Percentiles rank a stretch among this genome's conserved stretches.
Evolutionary conservation across 2,329 filamentous ascomycete genomes (phyloP).

Genomic region (Pseudogymnoascus sp.): DNA sequence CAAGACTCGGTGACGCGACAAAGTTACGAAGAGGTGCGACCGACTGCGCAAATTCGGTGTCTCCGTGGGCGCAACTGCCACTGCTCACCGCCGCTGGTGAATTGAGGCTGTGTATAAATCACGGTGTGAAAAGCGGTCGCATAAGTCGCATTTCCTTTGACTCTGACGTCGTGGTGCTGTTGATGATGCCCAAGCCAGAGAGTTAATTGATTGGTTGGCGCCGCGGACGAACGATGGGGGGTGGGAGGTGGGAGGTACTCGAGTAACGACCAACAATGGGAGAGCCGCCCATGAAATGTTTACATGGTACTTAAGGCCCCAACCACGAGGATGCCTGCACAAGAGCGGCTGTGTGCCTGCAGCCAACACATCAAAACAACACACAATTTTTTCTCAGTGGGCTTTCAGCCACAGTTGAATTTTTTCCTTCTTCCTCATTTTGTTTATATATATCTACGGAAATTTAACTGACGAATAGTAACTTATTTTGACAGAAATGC

Average conservation of each 20-base stretch:
- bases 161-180: conserved; percentile 9
- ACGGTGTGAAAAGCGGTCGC: conserved; percentile 8
- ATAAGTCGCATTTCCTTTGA: conserved; percentile 8
- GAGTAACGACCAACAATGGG: not conserved
- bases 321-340: not conserved
- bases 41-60: conserved; percentile 3
- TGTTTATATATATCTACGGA: not conserved
- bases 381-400: not conserved
- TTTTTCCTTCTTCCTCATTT: not conserved
- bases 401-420: not conserved
- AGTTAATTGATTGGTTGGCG: conserved; percentile 7
- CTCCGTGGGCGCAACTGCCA: conserved; percentile 6
- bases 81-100: conserved; percentile 3
- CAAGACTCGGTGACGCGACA: conserved; percentile 4
- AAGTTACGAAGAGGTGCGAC: not conserved
- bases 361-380: conserved; percentile 8
- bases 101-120: conserved; percentile 8
- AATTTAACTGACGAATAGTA: not conserved
- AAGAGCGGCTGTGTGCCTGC: not conserved
- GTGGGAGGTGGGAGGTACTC: not conserved
- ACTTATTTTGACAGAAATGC: not conserved
- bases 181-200: conserved; percentile 8
- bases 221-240: not conserved
- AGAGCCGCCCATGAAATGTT: conserved; percentile 8
- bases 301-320: not conserved